phyloP scores from a whole-genome alignment of 2,329 filamentous ascomycete genomes.

The Trichophyton schoenleinii region DNA sequence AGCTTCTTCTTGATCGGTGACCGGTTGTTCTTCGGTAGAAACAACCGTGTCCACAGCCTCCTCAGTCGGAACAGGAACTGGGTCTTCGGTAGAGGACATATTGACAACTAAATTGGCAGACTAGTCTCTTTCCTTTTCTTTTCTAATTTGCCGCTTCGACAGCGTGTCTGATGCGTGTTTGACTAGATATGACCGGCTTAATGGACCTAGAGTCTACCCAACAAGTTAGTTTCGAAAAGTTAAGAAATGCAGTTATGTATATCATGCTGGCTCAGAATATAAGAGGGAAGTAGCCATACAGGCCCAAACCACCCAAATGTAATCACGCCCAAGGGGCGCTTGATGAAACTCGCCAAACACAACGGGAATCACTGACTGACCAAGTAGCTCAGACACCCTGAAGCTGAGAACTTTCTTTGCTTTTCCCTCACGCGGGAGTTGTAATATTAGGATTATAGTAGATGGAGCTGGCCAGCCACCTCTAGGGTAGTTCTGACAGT shows the following conservation, averaged over 20 bases:
- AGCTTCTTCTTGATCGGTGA: not conserved
- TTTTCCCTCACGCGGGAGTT: not conserved
- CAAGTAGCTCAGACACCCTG: not conserved
- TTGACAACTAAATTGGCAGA: not conserved
- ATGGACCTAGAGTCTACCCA: not conserved
- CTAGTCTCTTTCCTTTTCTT: not conserved
- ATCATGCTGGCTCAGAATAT: not conserved
- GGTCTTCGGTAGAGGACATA: slow-evolving; percentile 21
- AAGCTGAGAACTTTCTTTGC: not conserved
- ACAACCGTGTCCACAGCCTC: not conserved
- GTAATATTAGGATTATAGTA: not conserved
- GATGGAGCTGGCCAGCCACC: not conserved
- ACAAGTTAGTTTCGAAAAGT: not conserved
- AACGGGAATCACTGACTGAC: not conserved
- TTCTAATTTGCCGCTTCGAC: not conserved
- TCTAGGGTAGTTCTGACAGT: not conserved
- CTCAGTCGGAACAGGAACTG: slow-evolving; percentile 23
- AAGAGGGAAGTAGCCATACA: not conserved
- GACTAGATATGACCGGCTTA: not conserved
- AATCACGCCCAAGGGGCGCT: not conserved
- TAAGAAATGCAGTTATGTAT: not conserved
- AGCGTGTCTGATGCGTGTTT: not conserved
- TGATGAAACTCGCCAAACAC: not conserved
- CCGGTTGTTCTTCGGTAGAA: not conserved
- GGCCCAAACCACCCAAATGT: not conserved